These are phyloP conservation scores for Starmerella ratchasimensis DNA, from an alignment of 805 yeast species.

Conservation along the genomic window DNA sequence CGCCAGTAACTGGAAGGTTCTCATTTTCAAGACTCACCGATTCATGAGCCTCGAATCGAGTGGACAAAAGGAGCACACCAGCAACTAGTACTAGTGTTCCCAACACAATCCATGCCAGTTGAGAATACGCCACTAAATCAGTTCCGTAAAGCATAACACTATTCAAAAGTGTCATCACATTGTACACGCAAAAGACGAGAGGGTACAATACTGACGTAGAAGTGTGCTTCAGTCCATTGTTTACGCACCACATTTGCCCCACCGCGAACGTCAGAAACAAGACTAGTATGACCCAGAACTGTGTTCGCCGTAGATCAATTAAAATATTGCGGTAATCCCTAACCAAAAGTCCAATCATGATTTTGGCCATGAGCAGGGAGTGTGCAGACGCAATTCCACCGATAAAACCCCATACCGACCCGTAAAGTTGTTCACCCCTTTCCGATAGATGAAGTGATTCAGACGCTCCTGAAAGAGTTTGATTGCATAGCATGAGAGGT, in stretches of 20 bases:
- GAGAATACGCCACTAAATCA: constrained; percentile 28
- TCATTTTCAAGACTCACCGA: no score
- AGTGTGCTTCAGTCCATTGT: constrained; percentile 53
- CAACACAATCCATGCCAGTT: constrained; percentile 34
- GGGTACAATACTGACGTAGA: constrained; percentile 76
- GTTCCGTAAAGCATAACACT: constrained; percentile 48
- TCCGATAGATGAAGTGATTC: no score
- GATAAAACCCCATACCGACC: constrained; percentile 49
- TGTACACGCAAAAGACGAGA: constrained; percentile 70
- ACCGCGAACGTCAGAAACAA: constrained; percentile 41
- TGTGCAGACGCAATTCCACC: constrained; percentile 77
- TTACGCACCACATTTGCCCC: constrained; percentile 57
- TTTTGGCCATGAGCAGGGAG: constrained; percentile 72
- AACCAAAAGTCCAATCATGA: constrained; percentile 56
- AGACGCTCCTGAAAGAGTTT: no score
- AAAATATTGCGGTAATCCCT: constrained; percentile 28
- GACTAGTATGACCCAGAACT: constrained; percentile 38
- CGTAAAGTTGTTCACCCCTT: constrained; percentile 22
- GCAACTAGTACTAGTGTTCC: constrained; percentile 32
- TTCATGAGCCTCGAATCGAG: constrained; percentile 31
- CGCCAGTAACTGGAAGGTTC: no score
- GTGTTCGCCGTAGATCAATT: constrained; percentile 31
- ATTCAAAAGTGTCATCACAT: constrained; percentile 52
- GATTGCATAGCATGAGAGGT: no score
- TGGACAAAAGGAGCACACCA: constrained; percentile 58